Evolutionary conservation across 129 eudicot genomes (phyloP).

Genomic region (Helichrysum umbraculigerum): DNA sequence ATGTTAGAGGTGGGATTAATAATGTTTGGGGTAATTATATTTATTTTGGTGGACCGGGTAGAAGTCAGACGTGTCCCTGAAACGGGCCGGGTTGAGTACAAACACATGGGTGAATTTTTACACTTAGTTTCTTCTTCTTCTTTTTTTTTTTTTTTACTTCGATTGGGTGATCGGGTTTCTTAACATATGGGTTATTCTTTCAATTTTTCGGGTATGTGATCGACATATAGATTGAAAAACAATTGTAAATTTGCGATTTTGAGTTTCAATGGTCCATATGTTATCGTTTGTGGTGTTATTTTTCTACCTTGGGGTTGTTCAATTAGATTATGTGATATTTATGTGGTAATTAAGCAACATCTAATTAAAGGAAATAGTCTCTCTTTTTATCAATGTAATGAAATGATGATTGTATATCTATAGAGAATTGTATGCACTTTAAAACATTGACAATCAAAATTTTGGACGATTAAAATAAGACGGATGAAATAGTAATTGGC

Average conservation of each 20-base stretch:
- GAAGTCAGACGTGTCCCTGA: slow-evolving; percentile 68
- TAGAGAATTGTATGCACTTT: too few relatives aligned
- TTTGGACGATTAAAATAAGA: too few relatives aligned
- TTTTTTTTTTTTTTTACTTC: slow-evolving; percentile 9
- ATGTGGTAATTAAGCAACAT: too few relatives aligned
- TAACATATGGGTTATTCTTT: slow-evolving; percentile 26
- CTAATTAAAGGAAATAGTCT: too few relatives aligned
- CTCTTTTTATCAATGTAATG: too few relatives aligned
- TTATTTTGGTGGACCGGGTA: slow-evolving; percentile 95
- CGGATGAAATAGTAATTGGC: too few relatives aligned
- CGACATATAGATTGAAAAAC: slow-evolving; percentile 25
- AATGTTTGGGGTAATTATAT: slow-evolving; percentile 91
- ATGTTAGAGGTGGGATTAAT: slow-evolving; percentile 76
- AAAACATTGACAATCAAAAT: too few relatives aligned
- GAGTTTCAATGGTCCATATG: slow-evolving; percentile 27
- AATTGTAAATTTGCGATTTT: slow-evolving; percentile 33
- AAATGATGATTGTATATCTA: background rate
- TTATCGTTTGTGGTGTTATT: slow-evolving; percentile 12
- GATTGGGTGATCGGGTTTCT: slow-evolving; percentile 19
- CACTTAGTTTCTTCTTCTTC: background rate
- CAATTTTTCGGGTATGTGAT: slow-evolving; percentile 23
- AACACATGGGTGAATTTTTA: slow-evolving; percentile 29
- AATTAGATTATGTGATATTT: too few relatives aligned
- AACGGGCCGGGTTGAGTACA: slow-evolving; percentile 20
- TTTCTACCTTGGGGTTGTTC: background rate